Evolutionary conservation across 148 eudicot species (phyloP), one percentile per base, ranked within the genome.

Genomic region (Heliosperma pusillum): DNA sequence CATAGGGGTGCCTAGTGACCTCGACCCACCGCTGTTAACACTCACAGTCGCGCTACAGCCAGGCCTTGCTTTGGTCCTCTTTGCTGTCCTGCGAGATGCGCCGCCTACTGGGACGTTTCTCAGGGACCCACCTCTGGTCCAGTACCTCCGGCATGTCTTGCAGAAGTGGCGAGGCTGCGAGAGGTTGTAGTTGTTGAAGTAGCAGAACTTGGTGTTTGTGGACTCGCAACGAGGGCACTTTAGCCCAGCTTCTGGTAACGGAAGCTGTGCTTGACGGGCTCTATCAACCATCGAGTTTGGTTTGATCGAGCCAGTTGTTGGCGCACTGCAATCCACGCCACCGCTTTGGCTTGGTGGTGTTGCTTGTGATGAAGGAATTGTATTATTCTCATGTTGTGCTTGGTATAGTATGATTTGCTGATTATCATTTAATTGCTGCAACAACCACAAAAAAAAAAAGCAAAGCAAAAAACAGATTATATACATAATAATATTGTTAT

Each of bases 271-370:
- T 40, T 76, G 78, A 42, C 78, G 78, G 52, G 78, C 78, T 25
- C 78, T 56, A 76, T 76, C 78, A 15, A 76, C 78, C 78, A 76
- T 76, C 66, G 78, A 76, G 42, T 76, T 76, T 4, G 78, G 78
- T 50, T 76, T 76, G 36, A 67, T 68, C 24, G 72, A 67, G 25
- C 72, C 65, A 25, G 72, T 19, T 16, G 29, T 58, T 21, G 66
- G 29, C 9, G 25, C 42, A 15, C 56, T 66, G 30, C 77, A 25
- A 22, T 36, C 55, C 44, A 11, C 76, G 33, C 50, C 74, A 3
- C 62, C 77, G 42, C 69, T 55, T 3, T 73, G 58, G 29, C 4
- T 73, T 13, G 26, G 19, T 45, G 69, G 76, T 26, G 63, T 2
- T 75, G 63, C 16, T 56, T 60, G 55, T 68, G 74, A 27, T 21